Evolutionary conservation across 2,329 filamentous ascomycete genomes (phyloP).

Genomic region (Cordyceps javanica): DNA sequence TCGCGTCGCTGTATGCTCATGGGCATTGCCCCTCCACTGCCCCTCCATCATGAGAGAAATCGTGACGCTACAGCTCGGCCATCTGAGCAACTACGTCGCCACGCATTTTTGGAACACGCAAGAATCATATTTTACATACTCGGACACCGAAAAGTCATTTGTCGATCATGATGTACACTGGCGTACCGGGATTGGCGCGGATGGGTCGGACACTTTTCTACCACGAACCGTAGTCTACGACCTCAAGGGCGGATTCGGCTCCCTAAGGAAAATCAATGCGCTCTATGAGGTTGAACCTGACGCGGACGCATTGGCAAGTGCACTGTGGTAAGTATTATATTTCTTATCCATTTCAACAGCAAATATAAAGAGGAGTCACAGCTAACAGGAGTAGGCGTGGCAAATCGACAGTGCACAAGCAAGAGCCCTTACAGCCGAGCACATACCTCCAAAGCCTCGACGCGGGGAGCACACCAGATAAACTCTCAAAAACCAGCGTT

Average conservation of each 20-base stretch:
- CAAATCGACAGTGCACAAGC: constrained; percentile 60
- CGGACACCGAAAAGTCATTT: constrained; percentile 32
- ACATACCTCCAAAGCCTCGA: constrained; percentile 78
- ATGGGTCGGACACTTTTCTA: constrained; percentile 86
- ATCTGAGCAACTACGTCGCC: constrained; percentile 85
- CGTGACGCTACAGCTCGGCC: constrained; percentile 86
- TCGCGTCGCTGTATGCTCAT: background rate
- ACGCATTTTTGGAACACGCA: constrained; percentile 93
- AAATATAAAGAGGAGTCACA: background rate
- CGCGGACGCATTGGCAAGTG: constrained; percentile 21
- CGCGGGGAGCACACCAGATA: constrained; percentile 58
- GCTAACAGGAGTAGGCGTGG: constrained; percentile 49
- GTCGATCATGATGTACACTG: constrained; percentile 68
- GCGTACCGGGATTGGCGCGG: constrained; percentile 71
- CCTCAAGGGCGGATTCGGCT: constrained; percentile 87
- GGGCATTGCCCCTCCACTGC: background rate
- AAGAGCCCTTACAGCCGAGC: constrained; percentile 61
- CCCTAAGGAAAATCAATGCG: constrained; percentile 78
- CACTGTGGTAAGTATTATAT: constrained; percentile 27
- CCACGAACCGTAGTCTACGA: constrained; percentile 92
- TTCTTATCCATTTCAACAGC: background rate
- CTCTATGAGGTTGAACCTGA: constrained; percentile 61
- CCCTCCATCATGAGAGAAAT: constrained; percentile 75
- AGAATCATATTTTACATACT: constrained; percentile 97
- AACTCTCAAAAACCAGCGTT: constrained; percentile 64